Evolutionary conservation across 2,329 filamentous ascomycete genomes (phyloP).

Genomic region (Verticillium isaacii): DNA sequence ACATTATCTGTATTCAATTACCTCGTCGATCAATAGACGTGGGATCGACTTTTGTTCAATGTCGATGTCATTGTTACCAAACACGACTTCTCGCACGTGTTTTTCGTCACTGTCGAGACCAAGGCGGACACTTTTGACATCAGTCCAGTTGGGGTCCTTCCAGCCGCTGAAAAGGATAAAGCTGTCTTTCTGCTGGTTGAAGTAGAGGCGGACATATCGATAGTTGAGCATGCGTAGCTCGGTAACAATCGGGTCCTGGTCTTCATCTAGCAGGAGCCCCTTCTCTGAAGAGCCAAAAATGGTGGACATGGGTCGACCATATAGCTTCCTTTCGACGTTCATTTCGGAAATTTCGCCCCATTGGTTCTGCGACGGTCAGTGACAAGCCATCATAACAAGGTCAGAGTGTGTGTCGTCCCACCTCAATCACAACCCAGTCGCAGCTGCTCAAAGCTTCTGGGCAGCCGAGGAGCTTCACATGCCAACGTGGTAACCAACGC

Average conservation of each 20-base stretch:
- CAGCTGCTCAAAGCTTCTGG: constrained; percentile 67
- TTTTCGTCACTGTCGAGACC: constrained; percentile 90
- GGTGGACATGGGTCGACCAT: constrained; percentile 52
- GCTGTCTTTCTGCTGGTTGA: constrained; percentile 82
- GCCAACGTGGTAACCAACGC: constrained; percentile 86
- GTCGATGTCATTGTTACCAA: constrained; percentile 86
- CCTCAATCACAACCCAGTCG: constrained; percentile 89
- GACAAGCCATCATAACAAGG: background rate
- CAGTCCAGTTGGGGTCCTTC: constrained; percentile 89
- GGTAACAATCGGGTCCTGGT: constrained; percentile 73
- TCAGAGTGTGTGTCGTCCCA: constrained; percentile 26
- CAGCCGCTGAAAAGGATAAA: constrained; percentile 84
- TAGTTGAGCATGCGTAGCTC: constrained; percentile 80
- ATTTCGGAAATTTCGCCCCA: constrained; percentile 90
- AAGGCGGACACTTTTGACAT: constrained; percentile 66
- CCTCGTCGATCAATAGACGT: constrained; percentile 85
- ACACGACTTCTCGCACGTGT: constrained; percentile 75
- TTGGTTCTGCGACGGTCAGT: constrained; percentile 62
- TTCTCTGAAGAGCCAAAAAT: constrained; percentile 67
- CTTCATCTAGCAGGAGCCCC: constrained; percentile 52
- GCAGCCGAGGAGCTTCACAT: constrained; percentile 69
- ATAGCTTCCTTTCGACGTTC: constrained; percentile 50
- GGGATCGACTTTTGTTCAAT: constrained; percentile 83
- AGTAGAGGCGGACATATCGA: constrained; percentile 90
- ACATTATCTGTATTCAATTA: constrained; percentile 27